These are phyloP conservation scores for Plantago ovata DNA, from an alignment of 257 asterid species.

Conservation along the genomic window DNA sequence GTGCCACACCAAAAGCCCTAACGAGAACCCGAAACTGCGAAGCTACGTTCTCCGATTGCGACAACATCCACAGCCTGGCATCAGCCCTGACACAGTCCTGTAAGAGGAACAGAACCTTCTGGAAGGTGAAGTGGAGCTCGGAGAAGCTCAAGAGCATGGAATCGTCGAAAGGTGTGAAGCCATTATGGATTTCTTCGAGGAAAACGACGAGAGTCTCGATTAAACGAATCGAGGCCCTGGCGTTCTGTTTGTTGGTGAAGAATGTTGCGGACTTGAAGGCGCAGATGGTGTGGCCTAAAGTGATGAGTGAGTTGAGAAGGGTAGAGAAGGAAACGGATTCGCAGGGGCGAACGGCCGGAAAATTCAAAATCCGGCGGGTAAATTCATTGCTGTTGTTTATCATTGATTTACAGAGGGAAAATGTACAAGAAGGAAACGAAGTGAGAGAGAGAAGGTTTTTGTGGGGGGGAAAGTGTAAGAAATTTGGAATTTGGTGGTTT, in stretches of 20 bases:
- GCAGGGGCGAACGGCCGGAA: conserved; percentile 81
- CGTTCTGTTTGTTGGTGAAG: conserved; percentile 52
- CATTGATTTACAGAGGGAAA: conserved; percentile 40
- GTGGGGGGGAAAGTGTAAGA: background rate
- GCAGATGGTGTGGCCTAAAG: conserved; percentile 38
- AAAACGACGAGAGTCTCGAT: conserved; percentile 50
- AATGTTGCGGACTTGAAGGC: conserved; percentile 41
- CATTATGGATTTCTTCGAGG: conserved; percentile 42
- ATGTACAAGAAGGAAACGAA: conserved; percentile 12
- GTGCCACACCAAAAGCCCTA: conserved; percentile 46
- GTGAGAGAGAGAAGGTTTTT: background rate
- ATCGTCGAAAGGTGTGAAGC: conserved; percentile 11
- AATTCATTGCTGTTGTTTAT: conserved; percentile 33
- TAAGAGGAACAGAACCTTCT: conserved; percentile 53
- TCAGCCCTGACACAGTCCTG: conserved; percentile 65
- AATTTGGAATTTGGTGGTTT: background rate
- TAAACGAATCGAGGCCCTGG: conserved; percentile 39
- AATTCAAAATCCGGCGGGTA: conserved; percentile 74
- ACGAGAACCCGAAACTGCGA: conserved; percentile 45
- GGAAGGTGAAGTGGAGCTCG: conserved; percentile 78
- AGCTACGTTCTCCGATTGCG: conserved; percentile 43
- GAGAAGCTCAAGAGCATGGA: conserved; percentile 43
- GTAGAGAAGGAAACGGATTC: conserved; percentile 43
- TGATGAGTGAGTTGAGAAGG: conserved; percentile 46
- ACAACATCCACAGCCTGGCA: conserved; percentile 53